Base-by-base conservation (phyloP, 2,329 filamentous ascomycete genomes). In the Cercospora citrullina region DNA sequence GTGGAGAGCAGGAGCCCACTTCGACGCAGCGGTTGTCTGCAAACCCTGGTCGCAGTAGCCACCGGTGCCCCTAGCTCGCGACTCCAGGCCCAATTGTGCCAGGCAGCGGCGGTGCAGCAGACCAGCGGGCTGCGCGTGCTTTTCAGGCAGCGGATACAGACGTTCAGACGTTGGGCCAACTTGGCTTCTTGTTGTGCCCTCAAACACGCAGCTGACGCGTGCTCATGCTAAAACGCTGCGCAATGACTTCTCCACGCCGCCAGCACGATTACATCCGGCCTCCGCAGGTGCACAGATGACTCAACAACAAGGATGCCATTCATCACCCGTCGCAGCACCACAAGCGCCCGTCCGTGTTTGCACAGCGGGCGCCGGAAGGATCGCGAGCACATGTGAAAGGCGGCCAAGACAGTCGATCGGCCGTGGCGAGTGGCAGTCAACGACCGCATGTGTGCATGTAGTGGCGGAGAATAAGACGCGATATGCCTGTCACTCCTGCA, bases 201-300 rank as follows among this genome's bases (percentile, higher is more conserved):
- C 48, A 30, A 57, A 31, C 53, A 57, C 53, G 53, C 53, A 57
- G 53, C 53, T 57, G 53, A 57, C 53, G 53, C 45, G 18, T 51
- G 45, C 45, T 51, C 45, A 51, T 51, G 45, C 23, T 23, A 21
- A 12, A 21, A 18, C 9, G 18, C n/a, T 21, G 42, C 42, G 42
- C 42, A 48, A 48, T 21, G 42, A 48, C 42, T 21, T 48, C n/a
- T 48, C 18, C 42, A 48, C 18, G 42, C 42, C 42, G 42, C 42
- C 42, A 48, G 42, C 42, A 48, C 42, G 42, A 48, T 48, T 9
- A 14, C 36, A 39, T n/a, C 36, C 36, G 36, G 36, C 36, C 36
- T n/a, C 36, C 36, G 36, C 36, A 39, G 36, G 42, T 23, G 45
- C 18, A 12, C 45, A 10, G 45, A 21, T 51, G 45, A 51, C 42